Base-by-base conservation (phyloP, 176 grass and related monocot genomes). In the Paspalum notatum region DNA sequence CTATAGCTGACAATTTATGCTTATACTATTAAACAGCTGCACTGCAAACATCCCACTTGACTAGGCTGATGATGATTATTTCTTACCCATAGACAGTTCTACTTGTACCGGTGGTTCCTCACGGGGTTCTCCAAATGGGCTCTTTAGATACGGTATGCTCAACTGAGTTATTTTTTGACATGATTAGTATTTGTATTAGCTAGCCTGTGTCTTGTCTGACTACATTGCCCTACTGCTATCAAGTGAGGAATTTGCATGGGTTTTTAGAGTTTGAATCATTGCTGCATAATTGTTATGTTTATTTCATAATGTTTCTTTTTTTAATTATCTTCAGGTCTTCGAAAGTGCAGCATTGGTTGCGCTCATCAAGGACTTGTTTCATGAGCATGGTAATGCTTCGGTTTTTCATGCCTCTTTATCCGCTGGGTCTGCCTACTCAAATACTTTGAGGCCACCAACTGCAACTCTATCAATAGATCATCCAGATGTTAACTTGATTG, bases 61-160 rank as follows among this genome's bases (percentile, higher is more conserved):
- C 64, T 63, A 65, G 85, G 18, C 39, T 78, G 61, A 77, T 43
- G 7, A 24, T 45, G 8, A 40, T 52, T 77, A 70, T 88, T 32
- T 86, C 62, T 85, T 74, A 76, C 80, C 63, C 85, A 59, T 80
- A 93, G 93, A 91, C 93, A 49, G 63, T 97, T 80, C 72, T 97
- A 47, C 72, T 93, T 87, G 83, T 97, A 80, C 85, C 88, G 12
- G 74, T 89, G 76, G 39, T 47, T 18, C 83, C 87, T 82, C 56
- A 88, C 45, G 90, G 90, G 59, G 88, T 93, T 81, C 70, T 97
- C 68, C 85, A 97, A 59, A 45, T 97, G 17, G 93, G 93, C 37
- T 93, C 93, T 69, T 78, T 87, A 78, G 57, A 92, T 72, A 76
- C 17, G 88, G 93, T 97, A 85, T 67, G 58, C 66, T 79, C 62